Evolutionary conservation across 192 early-diverging fungal species (phyloP).

Genomic region (Cetraspora pellucida): DNA sequence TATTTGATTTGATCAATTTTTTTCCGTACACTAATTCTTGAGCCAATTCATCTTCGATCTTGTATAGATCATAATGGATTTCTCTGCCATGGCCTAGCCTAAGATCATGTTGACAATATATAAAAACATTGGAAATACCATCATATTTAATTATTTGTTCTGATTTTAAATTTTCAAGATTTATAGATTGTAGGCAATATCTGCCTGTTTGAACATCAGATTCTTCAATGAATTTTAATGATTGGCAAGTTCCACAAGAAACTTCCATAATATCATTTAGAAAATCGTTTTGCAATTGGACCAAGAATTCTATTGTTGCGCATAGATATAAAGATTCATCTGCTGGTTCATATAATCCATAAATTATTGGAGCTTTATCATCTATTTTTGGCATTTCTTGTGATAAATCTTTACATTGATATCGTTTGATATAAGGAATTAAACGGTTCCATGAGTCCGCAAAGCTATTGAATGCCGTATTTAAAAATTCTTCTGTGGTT

Average conservation of each 20-base stretch:
- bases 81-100: not conserved
- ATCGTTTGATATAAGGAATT: slow-evolving; percentile 18
- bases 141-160: slow-evolving; percentile 27
- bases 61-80: slow-evolving; percentile 24
- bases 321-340: slow-evolving; percentile 20
- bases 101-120: slow-evolving; percentile 19
- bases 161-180: not conserved
- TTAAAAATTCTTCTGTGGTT: not conserved
- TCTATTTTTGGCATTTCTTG: not conserved
- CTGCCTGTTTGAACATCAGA: not conserved
- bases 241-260: not conserved
- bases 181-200: slow-evolving; percentile 3
- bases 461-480: slow-evolving; percentile 17
- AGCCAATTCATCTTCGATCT: slow-evolving; percentile 24
- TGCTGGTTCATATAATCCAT: slow-evolving; percentile 4
- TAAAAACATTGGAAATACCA: not conserved
- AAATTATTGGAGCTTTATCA: not conserved
- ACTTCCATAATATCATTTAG: slow-evolving; percentile 1
- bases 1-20: not conserved
- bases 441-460: slow-evolving; percentile 22
- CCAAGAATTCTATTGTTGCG: slow-evolving; percentile 25
- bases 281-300: slow-evolving; percentile 33
- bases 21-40: slow-evolving; percentile 8
- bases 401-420: slow-evolving; percentile 32
- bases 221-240: not conserved